Evolutionary conservation across 2,329 filamentous ascomycete species (phyloP), one percentile per base, ranked within the genome.

Genomic region (Nothophaeocryptopus gaeumannii): DNA sequence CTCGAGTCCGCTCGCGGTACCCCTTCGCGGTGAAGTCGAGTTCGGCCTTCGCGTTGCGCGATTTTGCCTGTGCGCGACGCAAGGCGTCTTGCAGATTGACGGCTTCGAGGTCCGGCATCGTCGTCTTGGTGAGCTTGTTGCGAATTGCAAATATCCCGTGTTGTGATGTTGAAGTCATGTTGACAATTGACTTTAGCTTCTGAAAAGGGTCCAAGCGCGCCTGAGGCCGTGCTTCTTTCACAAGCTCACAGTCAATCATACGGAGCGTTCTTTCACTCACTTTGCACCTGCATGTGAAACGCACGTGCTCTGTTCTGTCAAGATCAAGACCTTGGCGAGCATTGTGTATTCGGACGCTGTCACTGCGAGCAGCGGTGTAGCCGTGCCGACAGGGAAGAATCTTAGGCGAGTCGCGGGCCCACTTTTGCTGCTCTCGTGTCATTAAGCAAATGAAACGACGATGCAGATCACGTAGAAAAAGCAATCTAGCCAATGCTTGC

Each of bases 181-280:
- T 39, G 34, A 13, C 11, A 29, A 12, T 40, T 29, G 12, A 46
- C 26, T 20, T 32, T 26, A 35, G 32, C 36, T 46, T 12, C 36
- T 39, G n/a, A 29, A 39, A 33, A 46, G 38, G 44, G 20, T 26
- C 20, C 20, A 26, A 26, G 20, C 20, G 20, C 4, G 20, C 20
- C 20, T 26, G 20, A 26, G 20, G 20, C 20, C 20, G 20, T 26
- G 20, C 20, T 26, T 26, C 20, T 26, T 26, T 26, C 20, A 26
- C 20, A 26, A 26, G 20, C 20, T 26, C 20, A 26, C 20, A 26
- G 20, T 26, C 20, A 26, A 7, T 26, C 44, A 46, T 46, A 33
- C 34, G 35, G 35, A 37, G 29, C 10, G n/a, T 30, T 15, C 36
- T 39, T 46, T 46, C 35, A 46, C 39, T 46, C 44, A 46, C 44